These are phyloP conservation scores for Quercus aquifolioides DNA, from an alignment of 306 rosid species.

Conservation along the genomic window DNA sequence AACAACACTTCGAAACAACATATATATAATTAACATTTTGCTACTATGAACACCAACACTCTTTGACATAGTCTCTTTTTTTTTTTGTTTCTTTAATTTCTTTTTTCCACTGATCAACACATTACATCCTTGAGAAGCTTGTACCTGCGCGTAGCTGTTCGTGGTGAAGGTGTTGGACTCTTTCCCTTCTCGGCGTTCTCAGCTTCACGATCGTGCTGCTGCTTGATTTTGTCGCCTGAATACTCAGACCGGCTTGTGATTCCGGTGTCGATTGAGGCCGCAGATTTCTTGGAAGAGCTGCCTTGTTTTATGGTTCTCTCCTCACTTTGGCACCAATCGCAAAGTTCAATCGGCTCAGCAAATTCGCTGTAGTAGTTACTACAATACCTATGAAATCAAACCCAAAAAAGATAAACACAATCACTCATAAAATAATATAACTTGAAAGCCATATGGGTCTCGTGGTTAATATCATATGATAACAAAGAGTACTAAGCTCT, in stretches of 20 bases:
- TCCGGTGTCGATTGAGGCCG: slow-evolving; percentile 15
- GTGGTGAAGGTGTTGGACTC: slow-evolving; percentile 63
- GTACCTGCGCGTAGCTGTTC: slow-evolving; percentile 84
- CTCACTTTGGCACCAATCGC: slow-evolving; percentile 92
- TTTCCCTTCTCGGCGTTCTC: slow-evolving; percentile 41
- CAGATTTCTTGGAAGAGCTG: slow-evolving; percentile 47
- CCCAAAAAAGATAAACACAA: neutral
- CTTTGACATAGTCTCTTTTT: slow-evolving; percentile 9
- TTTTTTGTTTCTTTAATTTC: neutral
- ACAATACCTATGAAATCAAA: slow-evolving; percentile 52
- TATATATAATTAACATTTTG: slow-evolving; percentile 26
- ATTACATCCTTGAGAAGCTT: slow-evolving; percentile 99
- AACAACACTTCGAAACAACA: slow-evolving; percentile 25
- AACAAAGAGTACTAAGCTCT: neutral
- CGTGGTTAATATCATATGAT: neutral
- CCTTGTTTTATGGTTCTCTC: slow-evolving; percentile 42
- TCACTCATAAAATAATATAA: slow-evolving; percentile 9
- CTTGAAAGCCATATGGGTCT: neutral
- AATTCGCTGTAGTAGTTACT: slow-evolving; percentile 69
- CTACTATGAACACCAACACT: slow-evolving; percentile 33
- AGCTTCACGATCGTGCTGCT: slow-evolving; percentile 52
- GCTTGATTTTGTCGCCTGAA: slow-evolving; percentile 58
- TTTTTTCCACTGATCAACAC: slow-evolving; percentile 39
- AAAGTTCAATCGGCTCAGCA: slow-evolving; percentile 51
- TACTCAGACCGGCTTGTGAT: slow-evolving; percentile 47